A percentile compares a stretch with the other conserved stretches of the same genome.
These are phyloP conservation scores for Cryptomeria japonica DNA, from an alignment of 75 land plant species.

Conservation along the genomic window DNA sequence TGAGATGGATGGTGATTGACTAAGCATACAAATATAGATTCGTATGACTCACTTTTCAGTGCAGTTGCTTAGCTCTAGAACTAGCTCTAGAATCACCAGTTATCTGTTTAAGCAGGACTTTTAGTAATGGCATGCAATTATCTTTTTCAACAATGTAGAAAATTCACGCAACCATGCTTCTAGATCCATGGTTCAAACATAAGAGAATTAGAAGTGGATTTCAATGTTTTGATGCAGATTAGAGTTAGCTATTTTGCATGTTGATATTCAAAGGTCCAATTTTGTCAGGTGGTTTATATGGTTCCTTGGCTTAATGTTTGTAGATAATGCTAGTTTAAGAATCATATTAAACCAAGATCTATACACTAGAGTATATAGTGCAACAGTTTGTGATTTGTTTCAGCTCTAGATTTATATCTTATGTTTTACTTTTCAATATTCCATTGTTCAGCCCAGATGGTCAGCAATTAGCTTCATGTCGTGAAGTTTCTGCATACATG, in stretches of 20 bases:
- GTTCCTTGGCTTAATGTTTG: not conserved
- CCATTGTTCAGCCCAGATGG: constrained; percentile 52
- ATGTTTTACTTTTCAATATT: constrained; percentile 9
- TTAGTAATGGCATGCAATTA: too few relatives aligned
- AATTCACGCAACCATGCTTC: not conserved
- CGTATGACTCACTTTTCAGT: not conserved
- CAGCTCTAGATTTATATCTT: not conserved
- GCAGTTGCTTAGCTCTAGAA: not conserved
- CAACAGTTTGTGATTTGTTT: not conserved
- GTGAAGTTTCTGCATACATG: constrained; percentile 51
- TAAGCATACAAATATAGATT: not conserved
- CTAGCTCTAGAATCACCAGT: not conserved
- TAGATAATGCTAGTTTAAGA: not conserved
- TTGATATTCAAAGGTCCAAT: not conserved
- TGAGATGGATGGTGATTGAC: not conserved
- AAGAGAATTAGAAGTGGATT: not conserved
- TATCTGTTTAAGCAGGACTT: not conserved
- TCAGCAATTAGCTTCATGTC: constrained; percentile 46
- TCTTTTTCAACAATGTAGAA: too few relatives aligned
- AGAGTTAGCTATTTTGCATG: not conserved
- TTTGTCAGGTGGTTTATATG: not conserved
- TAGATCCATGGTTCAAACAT: not conserved
- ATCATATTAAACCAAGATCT: not conserved
- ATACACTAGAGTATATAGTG: not conserved
- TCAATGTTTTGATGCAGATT: not conserved